Percentiles rank a stretch among this genome's conserved stretches.
Conservation (phyloP, 176 grass and related monocot genomes). For the Elymus sibiricus region DNA sequence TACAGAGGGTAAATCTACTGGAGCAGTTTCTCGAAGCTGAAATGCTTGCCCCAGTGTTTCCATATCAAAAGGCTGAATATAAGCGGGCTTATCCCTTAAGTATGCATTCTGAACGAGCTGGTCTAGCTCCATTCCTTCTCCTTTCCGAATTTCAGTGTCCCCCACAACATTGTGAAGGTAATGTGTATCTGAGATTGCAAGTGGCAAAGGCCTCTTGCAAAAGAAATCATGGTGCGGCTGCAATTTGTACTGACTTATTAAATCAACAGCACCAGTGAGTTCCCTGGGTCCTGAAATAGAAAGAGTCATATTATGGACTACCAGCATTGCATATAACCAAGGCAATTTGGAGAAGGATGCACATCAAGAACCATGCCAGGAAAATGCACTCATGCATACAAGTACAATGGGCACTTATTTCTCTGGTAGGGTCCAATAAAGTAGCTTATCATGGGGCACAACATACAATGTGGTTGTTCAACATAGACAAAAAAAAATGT, state of each 20-base stretch:
- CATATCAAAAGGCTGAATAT: constrained; percentile 74
- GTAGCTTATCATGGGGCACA: not conserved
- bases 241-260: constrained; percentile 88
- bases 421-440: not conserved
- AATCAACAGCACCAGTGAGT: constrained; percentile 85
- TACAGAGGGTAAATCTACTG: constrained; percentile 88
- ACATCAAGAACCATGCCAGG: not conserved
- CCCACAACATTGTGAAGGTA: constrained; percentile 92
- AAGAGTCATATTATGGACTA: not conserved
- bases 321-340: not conserved
- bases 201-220: constrained; percentile 75
- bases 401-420: not conserved
- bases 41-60: constrained; percentile 79
- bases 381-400: constrained; percentile 1
- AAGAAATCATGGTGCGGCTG: constrained; percentile 87
- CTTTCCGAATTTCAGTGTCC: constrained; percentile 91
- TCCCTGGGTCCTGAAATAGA: constrained; percentile 75
- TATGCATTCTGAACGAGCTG: constrained; percentile 80
- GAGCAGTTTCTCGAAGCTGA: constrained; percentile 81
- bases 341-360: not conserved
- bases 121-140: constrained; percentile 97
- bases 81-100: constrained; percentile 62
- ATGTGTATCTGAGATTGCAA: constrained; percentile 90
- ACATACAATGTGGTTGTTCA: not conserved
- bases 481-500: not conserved